Conservation (phyloP, 768 basidiomycete genomes). For the Termitomyces sp. region DNA sequence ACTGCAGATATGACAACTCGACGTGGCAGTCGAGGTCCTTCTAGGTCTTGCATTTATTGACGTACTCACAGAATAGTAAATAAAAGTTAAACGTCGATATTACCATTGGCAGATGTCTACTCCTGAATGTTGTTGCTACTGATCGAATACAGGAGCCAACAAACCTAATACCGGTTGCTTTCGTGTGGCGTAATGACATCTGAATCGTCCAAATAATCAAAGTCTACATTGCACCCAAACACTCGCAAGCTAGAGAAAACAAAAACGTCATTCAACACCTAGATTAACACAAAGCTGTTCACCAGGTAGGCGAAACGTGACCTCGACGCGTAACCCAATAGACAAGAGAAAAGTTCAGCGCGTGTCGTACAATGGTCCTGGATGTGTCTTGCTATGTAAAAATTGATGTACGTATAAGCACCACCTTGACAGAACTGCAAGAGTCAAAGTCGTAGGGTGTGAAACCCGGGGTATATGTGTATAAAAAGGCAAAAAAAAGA, state of each 20-base stretch:
- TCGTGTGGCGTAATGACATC: neutral
- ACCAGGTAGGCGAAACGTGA: neutral
- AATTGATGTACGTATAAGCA: constrained; percentile 4
- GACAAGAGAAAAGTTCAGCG: neutral
- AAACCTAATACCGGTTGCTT: neutral
- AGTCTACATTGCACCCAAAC: neutral
- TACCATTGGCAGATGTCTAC: neutral
- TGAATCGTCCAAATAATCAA: neutral
- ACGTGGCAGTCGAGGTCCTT: no score
- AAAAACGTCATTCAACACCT: neutral
- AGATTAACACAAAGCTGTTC: neutral
- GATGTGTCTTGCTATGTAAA: neutral
- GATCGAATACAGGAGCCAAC: neutral
- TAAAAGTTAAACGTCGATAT: no score
- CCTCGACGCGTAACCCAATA: neutral
- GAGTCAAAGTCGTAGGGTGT: neutral
- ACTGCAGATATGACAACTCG: no score
- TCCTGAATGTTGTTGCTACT: neutral
- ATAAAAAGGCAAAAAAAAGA: neutral
- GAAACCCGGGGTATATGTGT: constrained; percentile 7
- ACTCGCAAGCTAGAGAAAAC: neutral
- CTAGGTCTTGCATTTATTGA: no score
- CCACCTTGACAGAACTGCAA: neutral
- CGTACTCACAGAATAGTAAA: no score
- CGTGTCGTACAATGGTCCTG: neutral